Evolutionary conservation across 78 protist genomes (phyloP).

Genomic region (Polysphondylium violaceum): DNA sequence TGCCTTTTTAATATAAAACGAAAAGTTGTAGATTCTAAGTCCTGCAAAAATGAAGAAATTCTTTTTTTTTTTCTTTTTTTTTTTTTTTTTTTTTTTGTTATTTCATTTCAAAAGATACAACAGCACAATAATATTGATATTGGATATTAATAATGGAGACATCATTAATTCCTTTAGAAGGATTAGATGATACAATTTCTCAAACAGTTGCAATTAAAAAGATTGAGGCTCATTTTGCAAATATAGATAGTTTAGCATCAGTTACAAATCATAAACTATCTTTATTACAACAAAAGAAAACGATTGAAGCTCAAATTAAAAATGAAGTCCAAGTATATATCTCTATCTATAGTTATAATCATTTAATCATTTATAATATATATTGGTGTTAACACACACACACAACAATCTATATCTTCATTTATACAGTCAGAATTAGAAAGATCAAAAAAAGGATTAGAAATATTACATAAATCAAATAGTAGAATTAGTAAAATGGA

Average conservation of each 20-base stretch:
- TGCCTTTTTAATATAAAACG: too few relatives aligned
- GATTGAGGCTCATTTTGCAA: constrained; percentile 69
- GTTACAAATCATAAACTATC: constrained; percentile 70
- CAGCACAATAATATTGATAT: too few relatives aligned
- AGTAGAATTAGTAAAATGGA: constrained; percentile 59
- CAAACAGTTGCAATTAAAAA: constrained; percentile 72
- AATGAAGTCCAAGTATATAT: constrained; percentile 68
- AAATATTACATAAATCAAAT: constrained; percentile 56
- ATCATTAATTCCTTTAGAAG: constrained; percentile 61
- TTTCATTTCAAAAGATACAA: too few relatives aligned
- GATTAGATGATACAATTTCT: constrained; percentile 39
- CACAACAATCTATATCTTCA: too few relatives aligned
- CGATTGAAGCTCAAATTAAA: constrained; percentile 75
- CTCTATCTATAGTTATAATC: not conserved
- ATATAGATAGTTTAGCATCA: constrained; percentile 58
- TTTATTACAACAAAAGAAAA: constrained; percentile 73
- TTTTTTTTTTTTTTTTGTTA: too few relatives aligned
- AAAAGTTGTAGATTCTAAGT: too few relatives aligned
- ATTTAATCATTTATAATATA: not conserved
- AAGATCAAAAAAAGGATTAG: constrained; percentile 77
- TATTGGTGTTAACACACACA: not conserved
- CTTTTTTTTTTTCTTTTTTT: too few relatives aligned
- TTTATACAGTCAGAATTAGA: constrained; percentile 56
- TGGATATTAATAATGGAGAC: constrained; percentile 3
- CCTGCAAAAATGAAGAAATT: too few relatives aligned